Conservation (phyloP, 495 filamentous ascomycete species). For the Penicillium dipodomyicola region DNA sequence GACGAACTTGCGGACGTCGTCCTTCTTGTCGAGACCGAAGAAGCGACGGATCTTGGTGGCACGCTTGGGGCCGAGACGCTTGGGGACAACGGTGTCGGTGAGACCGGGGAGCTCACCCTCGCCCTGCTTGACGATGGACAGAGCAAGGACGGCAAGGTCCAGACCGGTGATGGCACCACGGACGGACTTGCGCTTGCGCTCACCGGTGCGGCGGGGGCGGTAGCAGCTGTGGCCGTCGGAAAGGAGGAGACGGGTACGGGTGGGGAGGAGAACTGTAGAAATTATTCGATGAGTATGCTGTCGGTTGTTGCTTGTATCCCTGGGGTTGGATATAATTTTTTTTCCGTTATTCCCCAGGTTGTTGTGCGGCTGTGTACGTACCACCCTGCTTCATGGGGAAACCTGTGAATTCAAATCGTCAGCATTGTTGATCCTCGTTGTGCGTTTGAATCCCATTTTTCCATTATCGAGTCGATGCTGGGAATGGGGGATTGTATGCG, state of each 20-base stretch:
- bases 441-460: background rate
- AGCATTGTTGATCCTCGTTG: constrained; percentile 20
- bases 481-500: constrained; percentile 13
- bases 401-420: constrained; percentile 42
- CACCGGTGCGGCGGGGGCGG: constrained; percentile 92
- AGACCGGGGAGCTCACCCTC: constrained; percentile 89
- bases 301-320: constrained; percentile 13
- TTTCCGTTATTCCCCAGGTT: constrained; percentile 5
- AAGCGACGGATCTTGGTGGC: constrained; percentile 99
- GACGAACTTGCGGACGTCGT: constrained; percentile 99
- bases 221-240: constrained; percentile 88
- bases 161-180: constrained; percentile 94
- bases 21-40: constrained; percentile 98
- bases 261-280: constrained; percentile 72
- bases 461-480: constrained; percentile 1
- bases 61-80: constrained; percentile 97
- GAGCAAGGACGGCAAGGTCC: constrained; percentile 90
- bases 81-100: constrained; percentile 95
- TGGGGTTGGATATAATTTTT: constrained; percentile 11
- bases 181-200: constrained; percentile 98
- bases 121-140: constrained; percentile 95
- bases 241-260: constrained; percentile 93
- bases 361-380: constrained; percentile 34
- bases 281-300: constrained; percentile 33
- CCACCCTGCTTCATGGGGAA: constrained; percentile 99